These are phyloP conservation scores for Umbellularia californica DNA, from an alignment of 164 flowering plant genomes.

Conservation along the genomic window DNA sequence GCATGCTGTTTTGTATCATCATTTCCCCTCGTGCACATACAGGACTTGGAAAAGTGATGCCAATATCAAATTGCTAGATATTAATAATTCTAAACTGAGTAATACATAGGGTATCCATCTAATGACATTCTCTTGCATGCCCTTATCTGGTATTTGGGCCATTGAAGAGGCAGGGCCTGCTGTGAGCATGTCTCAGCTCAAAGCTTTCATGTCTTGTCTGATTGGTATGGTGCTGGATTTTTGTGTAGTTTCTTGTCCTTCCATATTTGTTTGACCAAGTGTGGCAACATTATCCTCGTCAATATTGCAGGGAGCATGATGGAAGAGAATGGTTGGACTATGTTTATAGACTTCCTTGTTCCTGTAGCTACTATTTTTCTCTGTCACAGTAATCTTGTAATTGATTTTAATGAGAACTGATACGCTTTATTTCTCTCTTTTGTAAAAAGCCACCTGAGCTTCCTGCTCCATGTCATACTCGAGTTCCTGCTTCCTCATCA, in stretches of 20 bases:
- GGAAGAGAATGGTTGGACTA: not conserved
- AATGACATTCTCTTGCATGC: too few relatives aligned
- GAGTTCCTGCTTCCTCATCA: conserved; percentile 20
- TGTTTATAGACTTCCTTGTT: not conserved
- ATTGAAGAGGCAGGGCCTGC: too few relatives aligned
- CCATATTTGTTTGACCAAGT: not conserved
- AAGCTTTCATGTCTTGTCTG: too few relatives aligned
- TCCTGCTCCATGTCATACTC: conserved; percentile 23
- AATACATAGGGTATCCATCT: too few relatives aligned
- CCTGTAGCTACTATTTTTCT: too few relatives aligned
- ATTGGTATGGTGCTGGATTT: too few relatives aligned
- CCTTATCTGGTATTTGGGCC: too few relatives aligned
- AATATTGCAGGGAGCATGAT: not conserved
- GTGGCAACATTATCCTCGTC: not conserved
- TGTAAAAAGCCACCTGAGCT: conserved; percentile 49
- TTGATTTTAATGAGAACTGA: not conserved
- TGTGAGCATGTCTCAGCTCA: too few relatives aligned
- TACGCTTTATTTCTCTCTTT: not conserved
- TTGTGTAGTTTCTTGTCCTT: not conserved
- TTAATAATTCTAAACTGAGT: too few relatives aligned
- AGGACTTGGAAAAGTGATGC: too few relatives aligned
- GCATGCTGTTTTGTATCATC: not conserved
- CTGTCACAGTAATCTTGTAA: not conserved
- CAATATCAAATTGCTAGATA: too few relatives aligned
- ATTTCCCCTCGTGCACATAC: not conserved